Conservation (phyloP, 1,139 yeast species). For the Kluyveromyces marxianus region DNA sequence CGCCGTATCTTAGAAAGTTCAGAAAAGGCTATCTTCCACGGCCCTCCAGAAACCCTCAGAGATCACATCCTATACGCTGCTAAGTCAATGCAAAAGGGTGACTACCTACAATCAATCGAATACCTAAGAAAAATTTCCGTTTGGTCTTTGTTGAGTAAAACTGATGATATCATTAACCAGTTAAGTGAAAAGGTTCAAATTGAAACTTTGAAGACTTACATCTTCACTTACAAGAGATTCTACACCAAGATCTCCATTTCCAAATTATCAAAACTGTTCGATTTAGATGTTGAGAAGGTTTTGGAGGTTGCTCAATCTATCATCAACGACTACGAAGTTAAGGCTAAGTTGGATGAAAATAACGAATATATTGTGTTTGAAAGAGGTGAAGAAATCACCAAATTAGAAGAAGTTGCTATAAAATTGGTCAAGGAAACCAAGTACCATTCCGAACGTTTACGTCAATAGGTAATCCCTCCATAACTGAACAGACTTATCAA, state of each 20-base stretch:
- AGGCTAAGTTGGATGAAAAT: conserved; percentile 57
- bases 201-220: conserved; percentile 85
- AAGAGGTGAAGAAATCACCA: conserved; percentile 73
- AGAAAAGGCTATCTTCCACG: conserved; percentile 91
- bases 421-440: conserved; percentile 74
- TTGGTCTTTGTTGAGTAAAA: conserved; percentile 78
- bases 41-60: conserved; percentile 95
- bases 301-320: conserved; percentile 61
- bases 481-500: not conserved
- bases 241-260: conserved; percentile 69
- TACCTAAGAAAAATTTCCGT: conserved; percentile 72
- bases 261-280: conserved; percentile 60
- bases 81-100: conserved; percentile 78
- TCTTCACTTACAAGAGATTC: conserved; percentile 74
- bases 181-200: conserved; percentile 72
- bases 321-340: conserved; percentile 69
- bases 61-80: conserved; percentile 94
- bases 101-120: conserved; percentile 75
- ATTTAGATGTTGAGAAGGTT: conserved; percentile 50
- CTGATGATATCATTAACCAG: conserved; percentile 58
- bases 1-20: conserved; percentile 88
- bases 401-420: conserved; percentile 83
- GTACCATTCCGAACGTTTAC: conserved; percentile 28
- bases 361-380: conserved; percentile 52
- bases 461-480: conserved; percentile 2